Base-by-base conservation (phyloP, 176 grass and related monocot species). In the Poa pratensis region DNA sequence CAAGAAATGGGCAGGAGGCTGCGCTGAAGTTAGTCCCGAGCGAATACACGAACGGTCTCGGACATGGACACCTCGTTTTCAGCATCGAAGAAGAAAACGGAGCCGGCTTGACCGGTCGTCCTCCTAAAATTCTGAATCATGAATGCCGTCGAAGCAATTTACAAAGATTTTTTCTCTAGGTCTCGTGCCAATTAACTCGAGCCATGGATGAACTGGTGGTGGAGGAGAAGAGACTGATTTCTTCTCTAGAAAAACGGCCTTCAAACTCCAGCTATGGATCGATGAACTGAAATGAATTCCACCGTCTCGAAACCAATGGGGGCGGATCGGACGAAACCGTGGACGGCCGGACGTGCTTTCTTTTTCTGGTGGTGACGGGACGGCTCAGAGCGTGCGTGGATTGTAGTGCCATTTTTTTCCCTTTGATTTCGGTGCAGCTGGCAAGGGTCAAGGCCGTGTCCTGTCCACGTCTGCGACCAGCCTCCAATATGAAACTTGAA, bases 301-400 rank as follows among this genome's bases (percentile, higher is more conserved):
- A 75, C 75, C 80, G 68, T 67, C 84, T 40, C 34, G 24, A 62
- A 49, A 40, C 9, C 42, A 54, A 15, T 6, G 69, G 40, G 13
- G 20, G 16, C 23, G 68, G 80, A 53, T 79, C 20, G 37, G 43
- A 72, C 18, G 80, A 86, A 87, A 89, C 71, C 77, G 62, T 81
- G 71, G 76, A 76, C 62, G 57, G 43, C 26, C 70, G 43, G 6
- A 6, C 39, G 42, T 59, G 69, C 30, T 9, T 1, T 54, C 23
- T 73, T 75, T 82, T 75, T 20, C 34, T 7, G 63, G 79, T 22
- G 72, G 27, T 19, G 71, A 69, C 19, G 24, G 7, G 82, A 89
- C 50, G 50, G 30, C 62, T 64, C 42, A 28, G 17, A 45, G 66
- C 66, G 75, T 55, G 68, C 68, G 66, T 69, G 60, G 45, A 59